phyloP scores from a whole-genome alignment of 495 filamentous ascomycete genomes.

The Xylaria acuta region DNA sequence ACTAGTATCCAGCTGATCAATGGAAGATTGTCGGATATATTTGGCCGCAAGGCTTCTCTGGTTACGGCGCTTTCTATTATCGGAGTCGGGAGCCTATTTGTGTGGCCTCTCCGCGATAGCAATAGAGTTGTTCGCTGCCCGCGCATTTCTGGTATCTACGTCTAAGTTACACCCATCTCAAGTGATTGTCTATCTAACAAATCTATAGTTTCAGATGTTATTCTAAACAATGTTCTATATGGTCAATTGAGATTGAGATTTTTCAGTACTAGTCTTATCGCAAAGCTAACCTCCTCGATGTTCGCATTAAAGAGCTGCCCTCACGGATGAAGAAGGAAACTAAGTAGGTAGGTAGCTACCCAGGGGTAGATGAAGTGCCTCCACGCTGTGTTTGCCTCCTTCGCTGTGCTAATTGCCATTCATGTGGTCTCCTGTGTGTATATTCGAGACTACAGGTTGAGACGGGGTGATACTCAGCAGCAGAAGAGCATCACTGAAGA shows the following conservation, averaged over 20 bases:
- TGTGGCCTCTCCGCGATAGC: background rate
- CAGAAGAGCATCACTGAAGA: background rate
- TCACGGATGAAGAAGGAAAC: background rate
- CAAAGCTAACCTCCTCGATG: background rate
- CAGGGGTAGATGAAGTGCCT: background rate
- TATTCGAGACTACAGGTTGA: background rate
- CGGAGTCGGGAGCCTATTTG: slow-evolving; percentile 35
- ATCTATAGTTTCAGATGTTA: background rate
- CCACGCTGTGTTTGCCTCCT: background rate
- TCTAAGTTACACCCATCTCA: background rate
- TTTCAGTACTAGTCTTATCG: background rate
- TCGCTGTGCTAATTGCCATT: background rate
- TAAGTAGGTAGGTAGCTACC: background rate
- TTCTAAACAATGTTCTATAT: background rate
- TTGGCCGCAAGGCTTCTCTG: slow-evolving; percentile 49
- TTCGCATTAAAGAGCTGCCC: background rate
- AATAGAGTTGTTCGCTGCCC: background rate
- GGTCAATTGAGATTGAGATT: slow-evolving; percentile 1
- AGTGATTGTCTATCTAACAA: background rate
- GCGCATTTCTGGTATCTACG: slow-evolving; percentile 58
- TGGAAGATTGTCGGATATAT: slow-evolving; percentile 48
- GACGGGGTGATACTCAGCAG: background rate
- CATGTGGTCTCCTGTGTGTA: background rate
- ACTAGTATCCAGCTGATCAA: slow-evolving; percentile 56
- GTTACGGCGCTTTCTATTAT: slow-evolving; percentile 40